Percentiles rank a stretch among this genome's conserved stretches.
Conservation (phyloP, 208 protist species). For the Baffinella frigidus region DNA sequence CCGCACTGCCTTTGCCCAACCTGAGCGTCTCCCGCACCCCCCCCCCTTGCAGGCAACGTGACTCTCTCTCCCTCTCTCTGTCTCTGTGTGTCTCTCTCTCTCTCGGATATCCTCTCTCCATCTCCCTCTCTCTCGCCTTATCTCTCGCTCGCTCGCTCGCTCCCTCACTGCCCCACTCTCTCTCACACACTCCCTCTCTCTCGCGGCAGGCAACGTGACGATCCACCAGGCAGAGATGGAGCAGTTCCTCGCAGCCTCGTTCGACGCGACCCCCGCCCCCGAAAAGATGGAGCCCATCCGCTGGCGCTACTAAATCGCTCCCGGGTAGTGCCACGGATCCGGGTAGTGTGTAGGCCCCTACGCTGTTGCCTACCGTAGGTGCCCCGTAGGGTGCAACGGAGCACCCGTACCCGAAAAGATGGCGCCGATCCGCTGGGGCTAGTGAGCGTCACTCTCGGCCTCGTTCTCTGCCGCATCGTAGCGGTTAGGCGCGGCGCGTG, state of each 20-base stretch:
- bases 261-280: background rate
- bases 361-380: too few relatives aligned
- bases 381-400: too few relatives aligned
- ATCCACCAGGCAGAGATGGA: constrained; percentile 39
- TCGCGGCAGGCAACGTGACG: background rate
- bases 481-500: too few relatives aligned
- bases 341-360: too few relatives aligned
- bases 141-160: background rate
- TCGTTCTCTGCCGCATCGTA: too few relatives aligned
- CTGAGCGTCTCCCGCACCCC: background rate
- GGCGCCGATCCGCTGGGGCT: too few relatives aligned
- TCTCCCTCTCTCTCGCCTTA: background rate
- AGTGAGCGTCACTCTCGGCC: too few relatives aligned
- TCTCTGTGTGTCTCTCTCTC: background rate
- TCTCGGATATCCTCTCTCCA: too few relatives aligned
- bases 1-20: background rate
- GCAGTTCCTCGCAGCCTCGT: constrained; percentile 22
- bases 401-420: too few relatives aligned
- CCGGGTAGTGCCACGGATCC: too few relatives aligned
- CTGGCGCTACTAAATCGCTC: too few relatives aligned
- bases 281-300: constrained; percentile 12
- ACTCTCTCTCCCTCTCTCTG: background rate
- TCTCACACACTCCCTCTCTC: background rate
- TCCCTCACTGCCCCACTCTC: background rate
- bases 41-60: background rate